These are phyloP conservation scores for Aspergillus olivimuriae DNA, from an alignment of 495 filamentous ascomycete genomes.

Conservation along the genomic window DNA sequence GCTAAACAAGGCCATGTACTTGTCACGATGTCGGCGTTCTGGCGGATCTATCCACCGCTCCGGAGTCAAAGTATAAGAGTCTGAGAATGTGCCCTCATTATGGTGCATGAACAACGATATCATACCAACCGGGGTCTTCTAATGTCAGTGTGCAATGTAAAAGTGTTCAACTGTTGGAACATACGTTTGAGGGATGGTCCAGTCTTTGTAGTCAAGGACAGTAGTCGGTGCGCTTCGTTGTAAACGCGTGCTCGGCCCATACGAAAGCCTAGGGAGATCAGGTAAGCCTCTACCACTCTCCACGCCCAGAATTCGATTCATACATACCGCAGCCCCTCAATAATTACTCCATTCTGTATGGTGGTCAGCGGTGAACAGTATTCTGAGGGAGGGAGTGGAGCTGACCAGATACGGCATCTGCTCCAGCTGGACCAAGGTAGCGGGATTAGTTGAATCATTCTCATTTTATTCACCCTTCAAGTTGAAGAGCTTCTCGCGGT, in stretches of 20 bases:
- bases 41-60: constrained; percentile 35
- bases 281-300: not conserved
- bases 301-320: not conserved
- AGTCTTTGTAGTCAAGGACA: constrained; percentile 32
- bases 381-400: not conserved
- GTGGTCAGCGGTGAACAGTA: not conserved
- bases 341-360: constrained; percentile 20
- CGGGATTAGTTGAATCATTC: constrained; percentile 14
- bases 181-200: constrained; percentile 39
- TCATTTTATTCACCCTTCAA: constrained; percentile 24
- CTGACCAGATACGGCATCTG: constrained; percentile 28
- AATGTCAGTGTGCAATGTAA: not conserved
- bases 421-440: constrained; percentile 24
- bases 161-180: not conserved
- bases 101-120: constrained; percentile 33
- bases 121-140: constrained; percentile 37
- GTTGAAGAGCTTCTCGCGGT: constrained; percentile 24
- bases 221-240: constrained; percentile 28
- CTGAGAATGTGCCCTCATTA: constrained; percentile 34
- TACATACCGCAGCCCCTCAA: constrained; percentile 29
- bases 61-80: constrained; percentile 33
- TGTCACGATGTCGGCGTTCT: constrained; percentile 29
- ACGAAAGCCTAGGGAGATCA: constrained; percentile 15
- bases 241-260: constrained; percentile 27
- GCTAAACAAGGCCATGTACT: constrained; percentile 42